Percentiles rank a stretch among this genome's conserved stretches.
phyloP scores from a whole-genome alignment of 2,329 filamentous ascomycete species.

The Epichloe typhina region DNA sequence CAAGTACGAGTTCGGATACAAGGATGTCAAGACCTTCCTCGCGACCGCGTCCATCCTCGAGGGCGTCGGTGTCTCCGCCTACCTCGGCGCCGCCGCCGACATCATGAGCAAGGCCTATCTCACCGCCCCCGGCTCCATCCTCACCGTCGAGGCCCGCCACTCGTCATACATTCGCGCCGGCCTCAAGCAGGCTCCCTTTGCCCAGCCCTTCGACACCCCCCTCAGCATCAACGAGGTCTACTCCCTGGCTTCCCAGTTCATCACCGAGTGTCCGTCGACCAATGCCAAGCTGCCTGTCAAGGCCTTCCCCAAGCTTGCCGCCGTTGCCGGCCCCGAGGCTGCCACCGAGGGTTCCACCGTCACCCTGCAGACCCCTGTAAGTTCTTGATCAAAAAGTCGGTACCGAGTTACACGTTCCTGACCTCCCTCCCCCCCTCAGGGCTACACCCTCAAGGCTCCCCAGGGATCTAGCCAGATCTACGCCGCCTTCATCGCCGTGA shows the following conservation, averaged over 20 bases:
- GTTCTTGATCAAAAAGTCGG: background rate
- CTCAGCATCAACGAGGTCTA: constrained; percentile 46
- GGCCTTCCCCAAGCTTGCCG: constrained; percentile 41
- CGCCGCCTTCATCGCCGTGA: constrained; percentile 6
- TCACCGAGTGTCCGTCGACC: constrained; percentile 39
- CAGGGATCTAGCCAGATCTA: background rate
- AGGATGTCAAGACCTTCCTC: constrained; percentile 43
- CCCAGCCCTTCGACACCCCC: constrained; percentile 49
- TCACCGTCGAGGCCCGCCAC: constrained; percentile 51
- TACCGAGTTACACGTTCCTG: background rate
- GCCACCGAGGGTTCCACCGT: constrained; percentile 14
- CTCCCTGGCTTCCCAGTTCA: constrained; percentile 51
- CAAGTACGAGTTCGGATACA: constrained; percentile 46
- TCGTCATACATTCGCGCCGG: constrained; percentile 42
- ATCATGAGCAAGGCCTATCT: constrained; percentile 48
- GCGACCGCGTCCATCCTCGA: constrained; percentile 50
- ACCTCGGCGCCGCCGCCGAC: constrained; percentile 47
- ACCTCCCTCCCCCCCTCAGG: background rate
- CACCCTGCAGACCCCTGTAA: constrained; percentile 15
- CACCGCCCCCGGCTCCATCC: constrained; percentile 46
- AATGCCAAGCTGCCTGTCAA: constrained; percentile 46
- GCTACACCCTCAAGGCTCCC: constrained; percentile 2
- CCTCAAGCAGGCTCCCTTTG: constrained; percentile 36
- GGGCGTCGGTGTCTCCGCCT: constrained; percentile 51
- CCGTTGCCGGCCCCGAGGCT: constrained; percentile 11